Evolutionary conservation across 1,139 yeast genomes (phyloP).

Genomic region (Diutina neorugosa): DNA sequence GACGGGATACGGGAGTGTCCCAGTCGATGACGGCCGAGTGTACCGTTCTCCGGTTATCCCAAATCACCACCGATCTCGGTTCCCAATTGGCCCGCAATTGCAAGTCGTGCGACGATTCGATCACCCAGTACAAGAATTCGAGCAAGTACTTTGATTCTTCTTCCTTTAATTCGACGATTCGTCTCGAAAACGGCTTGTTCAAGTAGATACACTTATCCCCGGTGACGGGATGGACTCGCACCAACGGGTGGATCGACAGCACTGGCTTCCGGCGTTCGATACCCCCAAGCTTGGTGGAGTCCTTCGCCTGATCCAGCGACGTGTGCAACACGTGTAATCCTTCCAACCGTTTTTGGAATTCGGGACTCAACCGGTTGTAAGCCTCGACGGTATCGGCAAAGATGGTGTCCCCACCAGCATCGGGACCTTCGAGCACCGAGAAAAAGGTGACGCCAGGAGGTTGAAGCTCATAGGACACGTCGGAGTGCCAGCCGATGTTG

Average conservation of each 20-base stretch:
- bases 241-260: slow-evolving; percentile 49
- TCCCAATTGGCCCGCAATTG: slow-evolving; percentile 49
- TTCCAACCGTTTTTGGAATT: slow-evolving; percentile 40
- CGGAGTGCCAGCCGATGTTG: slow-evolving; percentile 44
- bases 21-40: slow-evolving; percentile 48
- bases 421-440: slow-evolving; percentile 48
- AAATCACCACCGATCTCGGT: slow-evolving; percentile 50
- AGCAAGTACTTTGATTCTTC: slow-evolving; percentile 51
- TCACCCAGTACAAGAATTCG: slow-evolving; percentile 37
- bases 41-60: slow-evolving; percentile 59
- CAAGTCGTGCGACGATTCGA: slow-evolving; percentile 39
- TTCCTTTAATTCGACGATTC: slow-evolving; percentile 51
- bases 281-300: slow-evolving; percentile 41
- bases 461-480: slow-evolving; percentile 57
- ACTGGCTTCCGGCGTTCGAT: slow-evolving; percentile 54
- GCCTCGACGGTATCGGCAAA: slow-evolving; percentile 55
- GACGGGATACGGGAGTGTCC: slow-evolving; percentile 34
- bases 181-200: slow-evolving; percentile 49
- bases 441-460: slow-evolving; percentile 61
- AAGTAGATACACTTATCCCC: slow-evolving; percentile 48
- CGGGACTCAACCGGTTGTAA: slow-evolving; percentile 57
- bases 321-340: slow-evolving; percentile 54
- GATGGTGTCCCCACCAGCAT: slow-evolving; percentile 64
- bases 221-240: slow-evolving; percentile 59
- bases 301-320: slow-evolving; percentile 53